Percentiles rank a stretch among this genome's conserved stretches.
Conservation (phyloP, 495 filamentous ascomycete species). For the Aspergillus avenaceus region DNA sequence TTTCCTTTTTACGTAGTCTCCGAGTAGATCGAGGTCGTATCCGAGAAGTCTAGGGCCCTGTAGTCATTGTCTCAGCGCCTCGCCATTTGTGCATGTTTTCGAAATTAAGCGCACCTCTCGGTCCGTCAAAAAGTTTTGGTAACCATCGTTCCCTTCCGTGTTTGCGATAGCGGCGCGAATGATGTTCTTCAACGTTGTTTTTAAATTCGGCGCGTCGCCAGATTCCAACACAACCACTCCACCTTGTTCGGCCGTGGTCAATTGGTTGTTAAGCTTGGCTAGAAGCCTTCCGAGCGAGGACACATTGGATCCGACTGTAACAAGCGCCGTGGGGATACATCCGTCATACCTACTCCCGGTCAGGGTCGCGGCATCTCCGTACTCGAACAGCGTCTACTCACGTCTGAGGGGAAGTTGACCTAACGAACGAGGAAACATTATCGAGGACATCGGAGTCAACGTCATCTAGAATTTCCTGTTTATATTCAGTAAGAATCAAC, state of each 20-base stretch:
- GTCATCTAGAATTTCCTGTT: conserved; percentile 34
- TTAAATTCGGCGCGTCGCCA: conserved; percentile 76
- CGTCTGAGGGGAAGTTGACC: conserved; percentile 42
- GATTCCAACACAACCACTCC: conserved; percentile 69
- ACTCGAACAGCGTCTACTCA: conserved; percentile 15
- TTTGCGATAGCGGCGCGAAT: conserved; percentile 66
- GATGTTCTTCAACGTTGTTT: conserved; percentile 75
- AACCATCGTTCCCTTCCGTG: conserved; percentile 43
- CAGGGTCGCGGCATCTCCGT: background rate
- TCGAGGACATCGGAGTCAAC: conserved; percentile 55
- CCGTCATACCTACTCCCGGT: conserved; percentile 33
- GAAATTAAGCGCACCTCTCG: conserved; percentile 44
- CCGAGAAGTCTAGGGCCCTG: conserved; percentile 59
- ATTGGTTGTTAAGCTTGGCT: conserved; percentile 54
- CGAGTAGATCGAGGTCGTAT: conserved; percentile 84
- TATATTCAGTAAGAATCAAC: conserved; percentile 3
- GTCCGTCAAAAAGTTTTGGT: conserved; percentile 42
- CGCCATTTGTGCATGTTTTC: conserved; percentile 9
- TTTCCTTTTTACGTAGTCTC: conserved; percentile 56
- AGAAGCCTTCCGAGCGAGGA: conserved; percentile 73
- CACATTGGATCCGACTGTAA: conserved; percentile 84
- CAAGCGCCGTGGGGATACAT: conserved; percentile 71
- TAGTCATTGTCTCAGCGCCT: conserved; percentile 45
- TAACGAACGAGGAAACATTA: conserved; percentile 64
- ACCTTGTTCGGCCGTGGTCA: conserved; percentile 42